Conservation (phyloP, 1,284 basidiomycete species). For the Rhizopogon parksii region DNA sequence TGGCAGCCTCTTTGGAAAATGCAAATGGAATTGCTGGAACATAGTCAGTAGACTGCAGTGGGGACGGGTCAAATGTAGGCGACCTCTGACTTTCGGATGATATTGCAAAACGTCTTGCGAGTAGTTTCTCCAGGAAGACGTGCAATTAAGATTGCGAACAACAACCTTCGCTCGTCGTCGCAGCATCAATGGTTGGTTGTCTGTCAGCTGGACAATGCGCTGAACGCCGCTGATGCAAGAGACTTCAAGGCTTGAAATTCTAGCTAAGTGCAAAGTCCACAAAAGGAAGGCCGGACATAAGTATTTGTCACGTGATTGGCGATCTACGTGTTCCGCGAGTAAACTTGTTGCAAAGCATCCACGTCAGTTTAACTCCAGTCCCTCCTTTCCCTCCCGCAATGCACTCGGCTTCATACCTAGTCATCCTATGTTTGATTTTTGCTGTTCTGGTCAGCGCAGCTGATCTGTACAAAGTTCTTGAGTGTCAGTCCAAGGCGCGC, state of each 20-base stretch:
- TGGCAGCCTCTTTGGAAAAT: conserved; percentile 28
- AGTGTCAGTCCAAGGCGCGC: conserved; percentile 50
- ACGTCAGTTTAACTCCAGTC: background rate
- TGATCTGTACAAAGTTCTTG: conserved; percentile 72
- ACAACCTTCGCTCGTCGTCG: background rate
- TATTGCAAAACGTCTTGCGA: conserved; percentile 19
- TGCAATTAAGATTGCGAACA: background rate
- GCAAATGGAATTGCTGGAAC: conserved; percentile 34
- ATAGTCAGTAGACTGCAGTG: conserved; percentile 11
- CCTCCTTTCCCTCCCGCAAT: conserved; percentile 11
- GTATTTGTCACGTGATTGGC: conserved; percentile 19
- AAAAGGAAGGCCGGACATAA: conserved; percentile 1
- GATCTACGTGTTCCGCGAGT: conserved; percentile 24
- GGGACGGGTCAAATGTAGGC: conserved; percentile 6
- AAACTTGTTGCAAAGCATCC: conserved; percentile 3
- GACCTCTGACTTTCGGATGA: conserved; percentile 41
- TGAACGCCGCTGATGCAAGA: background rate
- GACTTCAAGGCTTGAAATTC: background rate
- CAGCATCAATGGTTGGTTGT: background rate
- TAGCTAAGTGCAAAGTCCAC: background rate
- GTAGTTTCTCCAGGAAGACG: conserved; percentile 6
- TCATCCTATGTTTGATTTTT: conserved; percentile 38
- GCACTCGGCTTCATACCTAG: conserved; percentile 26
- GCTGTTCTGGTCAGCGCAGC: conserved; percentile 47
- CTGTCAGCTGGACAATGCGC: background rate